phyloP scores from a whole-genome alignment of 202 grass and related monocot species.

The Musa balbisiana region DNA sequence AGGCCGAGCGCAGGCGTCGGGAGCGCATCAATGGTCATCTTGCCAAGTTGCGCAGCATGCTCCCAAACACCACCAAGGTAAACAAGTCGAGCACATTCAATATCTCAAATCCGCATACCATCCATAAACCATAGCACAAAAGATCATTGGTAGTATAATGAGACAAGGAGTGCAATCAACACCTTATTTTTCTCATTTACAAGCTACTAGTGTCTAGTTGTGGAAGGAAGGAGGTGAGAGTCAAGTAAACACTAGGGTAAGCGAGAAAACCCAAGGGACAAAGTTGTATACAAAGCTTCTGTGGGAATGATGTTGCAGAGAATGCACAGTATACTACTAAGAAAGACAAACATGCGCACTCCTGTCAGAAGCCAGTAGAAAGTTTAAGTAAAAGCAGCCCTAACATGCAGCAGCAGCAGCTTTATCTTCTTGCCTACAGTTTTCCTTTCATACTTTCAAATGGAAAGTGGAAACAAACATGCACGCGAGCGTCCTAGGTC shows the following conservation, averaged over 20 bases:
- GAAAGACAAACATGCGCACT: slow-evolving; percentile 71
- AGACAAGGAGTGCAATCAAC: slow-evolving; percentile 17
- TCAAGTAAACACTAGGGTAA: not conserved
- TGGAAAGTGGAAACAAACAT: slow-evolving; percentile 52
- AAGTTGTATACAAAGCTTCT: slow-evolving; percentile 36
- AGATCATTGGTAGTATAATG: not conserved
- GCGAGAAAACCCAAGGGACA: not conserved
- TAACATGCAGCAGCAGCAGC: slow-evolving; percentile 42
- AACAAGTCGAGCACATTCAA: not conserved
- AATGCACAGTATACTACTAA: slow-evolving; percentile 29
- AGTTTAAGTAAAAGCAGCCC: slow-evolving; percentile 27
- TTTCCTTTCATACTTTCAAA: slow-evolving; percentile 23
- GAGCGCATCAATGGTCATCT: slow-evolving; percentile 98
- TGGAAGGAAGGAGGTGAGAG: slow-evolving; percentile 30
- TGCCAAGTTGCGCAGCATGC: slow-evolving; percentile 73
- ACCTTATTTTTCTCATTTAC: too few species aligned
- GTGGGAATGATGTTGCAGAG: slow-evolving; percentile 35
- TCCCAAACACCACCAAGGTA: slow-evolving; percentile 97
- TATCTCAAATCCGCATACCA: slow-evolving; percentile 5
- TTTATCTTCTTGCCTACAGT: slow-evolving; percentile 29
- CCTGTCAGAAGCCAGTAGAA: slow-evolving; percentile 35
- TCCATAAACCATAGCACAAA: not conserved
- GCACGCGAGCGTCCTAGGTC: slow-evolving; percentile 33
- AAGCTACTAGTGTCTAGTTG: too few species aligned
- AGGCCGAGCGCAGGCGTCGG: slow-evolving; percentile 93